Conservation (phyloP, 805 yeast species). For the Metschnikowia amazonensis region DNA sequence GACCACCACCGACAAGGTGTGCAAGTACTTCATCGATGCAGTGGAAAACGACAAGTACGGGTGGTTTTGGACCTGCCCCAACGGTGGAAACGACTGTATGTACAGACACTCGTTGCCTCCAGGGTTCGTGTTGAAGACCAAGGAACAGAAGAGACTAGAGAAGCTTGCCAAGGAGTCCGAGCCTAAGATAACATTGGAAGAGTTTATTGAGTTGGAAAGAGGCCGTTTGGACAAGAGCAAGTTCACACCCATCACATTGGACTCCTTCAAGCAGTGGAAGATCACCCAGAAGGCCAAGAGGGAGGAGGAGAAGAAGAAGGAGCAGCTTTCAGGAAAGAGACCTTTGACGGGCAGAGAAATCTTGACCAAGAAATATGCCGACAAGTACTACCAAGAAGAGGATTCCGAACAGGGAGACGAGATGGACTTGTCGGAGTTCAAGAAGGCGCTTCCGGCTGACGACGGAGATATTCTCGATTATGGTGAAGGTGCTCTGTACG, state of each 20-base stretch:
- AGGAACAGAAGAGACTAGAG: conserved; percentile 90
- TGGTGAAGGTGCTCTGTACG: conserved; percentile 50
- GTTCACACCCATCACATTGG: conserved; percentile 83
- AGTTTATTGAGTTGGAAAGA: conserved; percentile 91
- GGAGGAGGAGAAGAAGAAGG: conserved; percentile 35
- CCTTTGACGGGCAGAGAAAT: conserved; percentile 66
- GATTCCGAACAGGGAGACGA: conserved; percentile 48
- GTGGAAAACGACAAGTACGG: conserved; percentile 97
- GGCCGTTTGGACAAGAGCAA: conserved; percentile 68
- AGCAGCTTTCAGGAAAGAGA: conserved; percentile 39
- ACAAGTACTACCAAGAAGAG: conserved; percentile 52
- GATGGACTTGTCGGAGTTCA: conserved; percentile 57
- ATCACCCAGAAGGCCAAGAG: conserved; percentile 58
- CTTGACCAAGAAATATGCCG: conserved; percentile 55
- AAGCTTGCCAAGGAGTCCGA: conserved; percentile 76
- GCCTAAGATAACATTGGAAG: conserved; percentile 92
- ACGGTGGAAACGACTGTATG: conserved; percentile 88
- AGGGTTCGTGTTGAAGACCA: conserved; percentile 94
- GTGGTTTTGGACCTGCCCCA: conserved; percentile 99
- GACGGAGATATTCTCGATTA: conserved; percentile 57
- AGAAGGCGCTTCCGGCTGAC: conserved; percentile 50
- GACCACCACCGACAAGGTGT: conserved; percentile 91
- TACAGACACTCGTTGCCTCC: conserved; percentile 95
- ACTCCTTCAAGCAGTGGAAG: conserved; percentile 82
- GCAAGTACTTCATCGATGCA: conserved; percentile 92